Evolutionary conservation across 2,329 filamentous ascomycete species (phyloP).

Genomic region (Amesomyces nigricolor): DNA sequence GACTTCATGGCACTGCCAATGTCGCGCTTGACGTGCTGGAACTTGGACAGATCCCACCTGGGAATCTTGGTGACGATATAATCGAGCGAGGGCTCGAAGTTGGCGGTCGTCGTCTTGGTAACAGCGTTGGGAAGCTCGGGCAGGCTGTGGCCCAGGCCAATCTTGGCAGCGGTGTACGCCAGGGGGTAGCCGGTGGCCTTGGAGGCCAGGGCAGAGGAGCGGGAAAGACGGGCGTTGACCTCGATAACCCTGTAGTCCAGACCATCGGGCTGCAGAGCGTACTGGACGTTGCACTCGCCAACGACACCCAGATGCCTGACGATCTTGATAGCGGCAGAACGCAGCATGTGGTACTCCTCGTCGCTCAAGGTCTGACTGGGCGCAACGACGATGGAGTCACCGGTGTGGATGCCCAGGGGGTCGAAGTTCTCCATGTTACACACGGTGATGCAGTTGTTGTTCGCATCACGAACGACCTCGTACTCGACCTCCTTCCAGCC

Average conservation of each 20-base stretch:
- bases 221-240: slow-evolving; percentile 96
- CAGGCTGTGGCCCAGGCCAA: slow-evolving; percentile 89
- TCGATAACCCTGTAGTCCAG: slow-evolving; percentile 98
- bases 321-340: slow-evolving; percentile 95
- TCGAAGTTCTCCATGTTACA: slow-evolving; percentile 99
- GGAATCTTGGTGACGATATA: slow-evolving; percentile 99
- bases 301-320: slow-evolving; percentile 95
- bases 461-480: slow-evolving; percentile 92
- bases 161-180: slow-evolving; percentile 96
- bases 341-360: slow-evolving; percentile 99
- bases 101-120: slow-evolving; percentile 96
- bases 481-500: slow-evolving; percentile 99
- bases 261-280: slow-evolving; percentile 91
- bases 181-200: slow-evolving; percentile 97
- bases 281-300: slow-evolving; percentile 98
- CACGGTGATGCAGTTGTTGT: slow-evolving; percentile 98
- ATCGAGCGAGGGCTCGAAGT: slow-evolving; percentile 95
- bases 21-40: slow-evolving; percentile 96
- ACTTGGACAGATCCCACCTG: slow-evolving; percentile 96
- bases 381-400: slow-evolving; percentile 97
- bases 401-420: slow-evolving; percentile 93
- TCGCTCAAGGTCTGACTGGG: slow-evolving; percentile 95
- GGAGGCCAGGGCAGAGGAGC: slow-evolving; percentile 92
- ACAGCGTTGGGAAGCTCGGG: slow-evolving; percentile 96
- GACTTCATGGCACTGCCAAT: slow-evolving; percentile 99